Evolutionary conservation across 331 rosid genomes (phyloP), one percentile per base, ranked within the genome.

Genomic region (Malus hybrid): DNA sequence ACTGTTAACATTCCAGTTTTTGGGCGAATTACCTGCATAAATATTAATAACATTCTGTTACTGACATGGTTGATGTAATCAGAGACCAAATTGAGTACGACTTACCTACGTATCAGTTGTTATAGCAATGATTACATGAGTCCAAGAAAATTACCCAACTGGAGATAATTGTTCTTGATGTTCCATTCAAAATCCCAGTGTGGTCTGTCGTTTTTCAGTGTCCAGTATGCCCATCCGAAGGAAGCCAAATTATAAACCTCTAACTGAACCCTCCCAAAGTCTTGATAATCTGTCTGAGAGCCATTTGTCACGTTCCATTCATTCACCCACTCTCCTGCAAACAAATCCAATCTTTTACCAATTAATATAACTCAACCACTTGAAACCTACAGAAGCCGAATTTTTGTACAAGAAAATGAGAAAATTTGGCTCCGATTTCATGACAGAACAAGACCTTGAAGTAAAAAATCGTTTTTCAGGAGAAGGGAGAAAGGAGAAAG

Each of bases 111-210:
- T 20, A 31, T 65, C 78, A 33, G 57, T 27, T 48, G 60, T 29
- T 27, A 12, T 33, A 56, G 73, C 65, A 70, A 62, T 56, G 12
- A 75, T 65, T 27, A 60, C 28, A n/a, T 27, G 39, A 76, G 77
- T 65, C 52, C 19, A 62, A 60, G 75, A 67, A 1, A 61, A 7
- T 65, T 88, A 90, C 97, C 93, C 31, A 90, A 74, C 81, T 83
- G 93, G 76, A 93, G 97, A 87, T 79, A 88, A 42, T 82, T 82
- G 84, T 87, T 88, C 83, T 82, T 88, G 77, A 90, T 89, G 83
- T 81, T 94, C 97, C 97, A 90, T 80, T 90, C 91, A 83, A 90
- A 92, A 88, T 92, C 96, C 97, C 97, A 94, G 84, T 92, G 97
- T 42, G 78, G 65, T 80, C 83, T 76, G 71, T 90, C 97, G 79